Evolutionary conservation across 2,329 filamentous ascomycete genomes (phyloP).

Genomic region (Cytospora paraplurivora): DNA sequence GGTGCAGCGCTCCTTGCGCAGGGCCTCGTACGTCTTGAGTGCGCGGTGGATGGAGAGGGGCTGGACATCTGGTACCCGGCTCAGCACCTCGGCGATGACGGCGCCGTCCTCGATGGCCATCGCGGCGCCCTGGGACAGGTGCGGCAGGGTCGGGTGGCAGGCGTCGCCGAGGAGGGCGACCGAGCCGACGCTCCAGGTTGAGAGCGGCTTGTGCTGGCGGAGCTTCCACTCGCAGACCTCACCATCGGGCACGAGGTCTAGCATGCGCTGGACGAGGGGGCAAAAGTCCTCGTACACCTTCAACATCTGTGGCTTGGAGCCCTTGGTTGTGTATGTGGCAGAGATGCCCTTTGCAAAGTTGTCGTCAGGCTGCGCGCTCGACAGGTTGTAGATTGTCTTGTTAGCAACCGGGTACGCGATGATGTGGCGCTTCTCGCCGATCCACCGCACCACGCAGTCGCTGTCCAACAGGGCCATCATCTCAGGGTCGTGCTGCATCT

Average conservation of each 20-base stretch:
- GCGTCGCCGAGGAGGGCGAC: conserved; percentile 64
- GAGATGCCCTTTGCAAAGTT: conserved; percentile 61
- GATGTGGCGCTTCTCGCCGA: conserved; percentile 73
- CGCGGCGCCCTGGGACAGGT: conserved; percentile 67
- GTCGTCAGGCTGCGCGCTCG: conserved; percentile 62
- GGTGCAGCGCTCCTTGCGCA: conserved; percentile 58
- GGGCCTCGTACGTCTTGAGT: conserved; percentile 56
- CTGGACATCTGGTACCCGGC: conserved; percentile 41
- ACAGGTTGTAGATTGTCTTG: conserved; percentile 67
- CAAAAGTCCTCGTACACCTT: conserved; percentile 65
- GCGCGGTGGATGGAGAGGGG: conserved; percentile 48
- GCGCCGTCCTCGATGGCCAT: conserved; percentile 70
- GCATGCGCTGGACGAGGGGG: conserved; percentile 58
- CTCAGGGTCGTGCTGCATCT: conserved; percentile 67
- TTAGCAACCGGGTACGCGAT: conserved; percentile 75
- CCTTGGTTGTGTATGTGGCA: conserved; percentile 64
- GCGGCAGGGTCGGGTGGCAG: conserved; percentile 68
- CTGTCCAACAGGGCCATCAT: conserved; percentile 67
- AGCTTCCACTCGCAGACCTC: conserved; percentile 68
- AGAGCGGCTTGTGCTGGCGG: conserved; percentile 58
- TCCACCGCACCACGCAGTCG: conserved; percentile 72
- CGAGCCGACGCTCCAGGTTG: conserved; percentile 59
- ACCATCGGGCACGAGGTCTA: conserved; percentile 61
- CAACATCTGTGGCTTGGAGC: conserved; percentile 62
- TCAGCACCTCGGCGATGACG: conserved; percentile 57